phyloP scores from a whole-genome alignment of 169 alveolate species.

The Theileria sp. region DNA sequence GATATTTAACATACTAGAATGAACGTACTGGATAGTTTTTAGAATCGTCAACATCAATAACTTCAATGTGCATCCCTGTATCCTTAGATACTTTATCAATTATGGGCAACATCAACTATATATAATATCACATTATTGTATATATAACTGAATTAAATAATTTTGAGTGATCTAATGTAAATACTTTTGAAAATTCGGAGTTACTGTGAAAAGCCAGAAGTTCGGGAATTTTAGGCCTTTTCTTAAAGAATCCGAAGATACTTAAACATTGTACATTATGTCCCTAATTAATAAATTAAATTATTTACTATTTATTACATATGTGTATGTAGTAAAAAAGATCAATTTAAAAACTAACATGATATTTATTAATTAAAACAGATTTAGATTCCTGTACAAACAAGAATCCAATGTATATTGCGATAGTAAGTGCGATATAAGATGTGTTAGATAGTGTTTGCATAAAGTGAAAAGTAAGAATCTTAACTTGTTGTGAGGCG shows the following conservation, averaged over 20 bases:
- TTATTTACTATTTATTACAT: background rate
- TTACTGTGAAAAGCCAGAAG: constrained; percentile 72
- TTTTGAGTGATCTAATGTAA: constrained; percentile 19
- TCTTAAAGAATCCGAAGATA: constrained; percentile 24
- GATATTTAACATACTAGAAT: constrained; percentile 1
- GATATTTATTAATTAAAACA: background rate
- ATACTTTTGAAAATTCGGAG: constrained; percentile 72
- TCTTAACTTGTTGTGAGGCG: background rate
- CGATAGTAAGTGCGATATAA: background rate
- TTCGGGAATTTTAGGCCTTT: constrained; percentile 67
- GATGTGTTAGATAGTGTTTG: background rate
- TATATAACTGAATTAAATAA: constrained; percentile 35
- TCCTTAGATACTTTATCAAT: constrained; percentile 41
- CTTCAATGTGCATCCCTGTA: constrained; percentile 40
- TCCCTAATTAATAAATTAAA: background rate
- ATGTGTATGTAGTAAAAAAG: background rate
- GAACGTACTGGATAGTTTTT: constrained; percentile 37
- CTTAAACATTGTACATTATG: background rate
- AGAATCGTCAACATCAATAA: constrained; percentile 45
- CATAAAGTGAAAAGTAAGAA: background rate
- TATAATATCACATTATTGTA: constrained; percentile 32
- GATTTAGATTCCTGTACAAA: background rate
- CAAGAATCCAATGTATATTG: background rate
- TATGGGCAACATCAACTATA: constrained; percentile 62
- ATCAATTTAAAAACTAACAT: constrained; percentile 9